Conservation (phyloP, 257 asterid genomes). For the Przewalskia tangutica region DNA sequence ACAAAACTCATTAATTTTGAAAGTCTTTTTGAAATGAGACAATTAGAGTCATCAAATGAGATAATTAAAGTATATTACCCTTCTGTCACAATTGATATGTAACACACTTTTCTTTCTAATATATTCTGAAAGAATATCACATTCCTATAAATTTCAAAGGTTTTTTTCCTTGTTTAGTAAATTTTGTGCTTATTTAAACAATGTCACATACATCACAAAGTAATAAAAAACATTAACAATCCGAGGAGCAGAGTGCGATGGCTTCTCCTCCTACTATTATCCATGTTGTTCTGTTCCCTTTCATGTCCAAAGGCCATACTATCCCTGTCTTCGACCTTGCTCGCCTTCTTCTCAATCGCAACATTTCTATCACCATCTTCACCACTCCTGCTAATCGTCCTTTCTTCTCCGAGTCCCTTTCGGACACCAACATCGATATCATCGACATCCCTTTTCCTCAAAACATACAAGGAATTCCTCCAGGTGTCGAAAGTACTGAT, state of each 20-base stretch:
- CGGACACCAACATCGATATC: conserved; percentile 13
- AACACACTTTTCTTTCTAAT: no score
- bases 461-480: conserved; percentile 34
- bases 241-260: neutral
- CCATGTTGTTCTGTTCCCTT: conserved; percentile 52
- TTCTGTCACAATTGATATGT: no score
- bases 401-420: conserved; percentile 33
- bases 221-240: neutral
- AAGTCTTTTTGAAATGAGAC: no score
- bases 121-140: no score
- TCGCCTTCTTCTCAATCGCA: conserved; percentile 34
- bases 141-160: no score
- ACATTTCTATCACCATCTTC: conserved; percentile 39
- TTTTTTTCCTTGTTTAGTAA: no score
- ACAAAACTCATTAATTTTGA: no score
- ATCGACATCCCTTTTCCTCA: conserved; percentile 49
- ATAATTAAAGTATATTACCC: no score
- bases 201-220: neutral
- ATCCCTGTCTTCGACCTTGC: conserved; percentile 59
- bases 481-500: conserved; percentile 56
- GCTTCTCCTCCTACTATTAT: conserved; percentile 6
- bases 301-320: conserved; percentile 85
- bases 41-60: no score
- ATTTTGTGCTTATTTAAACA: neutral
- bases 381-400: conserved; percentile 52